phyloP scores from a whole-genome alignment of 2,329 filamentous ascomycete genomes.

The Aspergillus sp. region DNA sequence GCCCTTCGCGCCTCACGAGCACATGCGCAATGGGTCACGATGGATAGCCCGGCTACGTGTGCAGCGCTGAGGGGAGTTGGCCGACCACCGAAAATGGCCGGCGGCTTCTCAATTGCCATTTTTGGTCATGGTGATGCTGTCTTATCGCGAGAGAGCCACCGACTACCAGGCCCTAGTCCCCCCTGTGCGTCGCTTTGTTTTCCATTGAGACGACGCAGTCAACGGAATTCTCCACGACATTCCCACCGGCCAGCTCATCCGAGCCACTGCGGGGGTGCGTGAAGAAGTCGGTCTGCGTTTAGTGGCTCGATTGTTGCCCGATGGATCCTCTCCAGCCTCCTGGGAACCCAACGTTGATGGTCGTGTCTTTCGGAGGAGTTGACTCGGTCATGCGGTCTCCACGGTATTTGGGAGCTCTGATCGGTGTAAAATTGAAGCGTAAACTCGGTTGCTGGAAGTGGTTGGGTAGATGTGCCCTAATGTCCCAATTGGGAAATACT shows the following conservation, averaged over 20 bases:
- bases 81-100: slow-evolving; percentile 12
- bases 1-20: not conserved
- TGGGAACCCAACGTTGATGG: not conserved
- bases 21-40: slow-evolving; percentile 19
- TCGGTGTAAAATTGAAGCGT: not conserved
- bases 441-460: too few species aligned
- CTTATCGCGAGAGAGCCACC: not conserved
- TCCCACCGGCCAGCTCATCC: not conserved
- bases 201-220: not conserved
- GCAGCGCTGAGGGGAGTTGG: slow-evolving; percentile 28
- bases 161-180: too few species aligned
- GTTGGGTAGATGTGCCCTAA: not conserved
- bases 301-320: slow-evolving; percentile 1
- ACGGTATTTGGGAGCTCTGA: not conserved
- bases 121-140: slow-evolving; percentile 8
- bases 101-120: slow-evolving; percentile 8
- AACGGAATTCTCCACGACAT: not conserved
- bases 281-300: not conserved
- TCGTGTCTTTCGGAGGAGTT: not conserved
- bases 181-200: not conserved
- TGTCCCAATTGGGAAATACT: not conserved
- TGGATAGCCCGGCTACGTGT: slow-evolving; percentile 31
- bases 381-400: not conserved
- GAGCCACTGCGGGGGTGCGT: not conserved
- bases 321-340: not conserved